Base-by-base conservation (phyloP, 2,329 filamentous ascomycete genomes). In the Truncatella angustata region DNA sequence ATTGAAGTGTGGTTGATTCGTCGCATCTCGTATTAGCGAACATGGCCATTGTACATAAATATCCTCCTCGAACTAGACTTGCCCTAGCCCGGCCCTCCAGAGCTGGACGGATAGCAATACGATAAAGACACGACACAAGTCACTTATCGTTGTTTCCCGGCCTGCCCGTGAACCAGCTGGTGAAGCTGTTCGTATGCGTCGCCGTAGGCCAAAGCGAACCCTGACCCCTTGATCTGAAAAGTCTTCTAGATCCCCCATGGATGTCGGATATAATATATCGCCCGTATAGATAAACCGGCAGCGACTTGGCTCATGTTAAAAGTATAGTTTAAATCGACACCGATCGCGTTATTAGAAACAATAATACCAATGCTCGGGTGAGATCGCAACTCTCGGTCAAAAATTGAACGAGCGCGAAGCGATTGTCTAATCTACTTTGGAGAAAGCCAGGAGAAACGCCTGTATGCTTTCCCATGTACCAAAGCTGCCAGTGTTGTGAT, bases 121-220 rank as follows among this genome's bases (percentile, higher is more conserved):
- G 28, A 9, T 32, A 9, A 32, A 32, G 14, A 7, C 28, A n/a
- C 39, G 6, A 1, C 21, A 43, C 3, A 24, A 24, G n/a, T 37
- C 21, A 35, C 32, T 53, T 49, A 10, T 37, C 30, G 24, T 49
- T 46, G n/a, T 50, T 44, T 24, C 43, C 51, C 18, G 51, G 40
- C 18, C 51, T 14, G 1, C 52, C 52, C 0, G 48, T 54, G 70
- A 79, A 88, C 67, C 86, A 90, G 5, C 78, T 84, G 3, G 78
- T 68, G 4, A 70, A 78, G 66, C 34, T 70, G 56, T 81, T 80
- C 1, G 72, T 78, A 50, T 79, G 72, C 0, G 77, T 82, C 2
- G 84, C 73, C 81, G 64, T 93, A 90, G 51, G 91, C 79, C 54
- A 94, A 71, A 5, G 86, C 86, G n/a, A 14, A 94, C 80, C 10